Base-by-base conservation (phyloP, 2,329 filamentous ascomycete species). In the Cryphonectria japonica region DNA sequence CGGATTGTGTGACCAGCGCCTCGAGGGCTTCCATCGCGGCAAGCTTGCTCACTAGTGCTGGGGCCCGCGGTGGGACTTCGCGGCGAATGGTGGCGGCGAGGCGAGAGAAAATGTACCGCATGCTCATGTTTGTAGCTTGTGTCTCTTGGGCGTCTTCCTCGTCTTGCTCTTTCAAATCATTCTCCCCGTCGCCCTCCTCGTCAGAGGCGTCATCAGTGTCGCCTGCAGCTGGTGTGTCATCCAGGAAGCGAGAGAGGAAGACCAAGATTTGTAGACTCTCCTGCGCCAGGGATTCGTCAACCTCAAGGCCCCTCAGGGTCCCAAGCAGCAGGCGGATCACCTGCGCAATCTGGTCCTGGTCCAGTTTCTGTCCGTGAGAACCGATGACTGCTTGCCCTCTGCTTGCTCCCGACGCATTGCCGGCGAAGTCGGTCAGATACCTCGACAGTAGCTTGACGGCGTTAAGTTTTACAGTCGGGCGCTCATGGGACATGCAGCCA, bases 221-320 rank as follows among this genome's bases (percentile, higher is more conserved):
- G 0, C 83, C 82, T 19, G 83, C 82, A 0, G 84, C 83, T 5
- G 83, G 83, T 2, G 83, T 82, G 1, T 72, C 77, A 83, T 90
- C 72, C 86, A 89, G 80, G 71, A 85, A 85, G 32, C 83, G 89
- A 59, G 91, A 93, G 0, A 99, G 84, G 84, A 97, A 97, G 52
- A 95, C 86, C 50, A 97, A 84, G 74, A 97, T 94, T 74, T 94
- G 92, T 4, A 93, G 89, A 16, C 90, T 90, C 78, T 97, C 93
- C 59, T 89, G 86, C 1, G 93, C 93, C n/a, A 98, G 84, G 13
- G 89, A 86, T 76, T 96, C 91, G 22, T 91, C 90, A 9, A 95
- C 68, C 67, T 87, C 87, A 0, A 87, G 85, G 0, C 88, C 88
- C 64, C 89, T 89, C 61, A 97, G 78, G 26, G 87, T 85, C 63